phyloP scores from a whole-genome alignment of 192 early-diverging fungal species.

The Rhizophagus sp. region DNA sequence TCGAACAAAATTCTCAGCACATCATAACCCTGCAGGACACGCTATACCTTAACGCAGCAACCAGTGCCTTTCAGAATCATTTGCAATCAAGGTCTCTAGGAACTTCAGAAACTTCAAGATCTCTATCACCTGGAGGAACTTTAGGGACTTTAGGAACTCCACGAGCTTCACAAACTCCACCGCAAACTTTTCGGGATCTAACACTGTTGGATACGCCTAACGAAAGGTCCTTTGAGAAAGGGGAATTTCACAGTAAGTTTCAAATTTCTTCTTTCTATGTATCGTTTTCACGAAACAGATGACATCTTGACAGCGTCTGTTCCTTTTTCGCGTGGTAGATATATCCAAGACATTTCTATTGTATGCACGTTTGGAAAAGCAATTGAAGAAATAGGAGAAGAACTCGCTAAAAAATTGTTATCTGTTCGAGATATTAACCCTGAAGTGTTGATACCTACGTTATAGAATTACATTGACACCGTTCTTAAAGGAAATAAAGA shows the following conservation, averaged over 20 bases:
- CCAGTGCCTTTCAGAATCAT: constrained; percentile 9
- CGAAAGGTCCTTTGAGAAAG: constrained; percentile 20
- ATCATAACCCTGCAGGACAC: constrained; percentile 14
- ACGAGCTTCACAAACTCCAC: background rate
- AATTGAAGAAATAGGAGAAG: constrained; percentile 26
- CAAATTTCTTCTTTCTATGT: background rate
- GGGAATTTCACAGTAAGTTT: constrained; percentile 21
- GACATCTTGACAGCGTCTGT: constrained; percentile 1
- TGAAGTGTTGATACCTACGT: constrained; percentile 16
- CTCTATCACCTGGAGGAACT: background rate
- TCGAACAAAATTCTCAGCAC: background rate
- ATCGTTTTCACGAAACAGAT: background rate
- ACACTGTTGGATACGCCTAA: constrained; percentile 20
- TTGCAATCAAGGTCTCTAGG: constrained; percentile 5
- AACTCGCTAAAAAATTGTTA: background rate
- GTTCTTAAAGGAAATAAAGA: constrained; percentile 3
- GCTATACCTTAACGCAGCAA: constrained; percentile 16
- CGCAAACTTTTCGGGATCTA: background rate
- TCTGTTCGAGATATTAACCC: constrained; percentile 20
- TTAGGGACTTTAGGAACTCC: too few relatives aligned
- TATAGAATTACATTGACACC: constrained; percentile 24
- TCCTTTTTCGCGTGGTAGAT: constrained; percentile 21
- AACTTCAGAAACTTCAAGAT: background rate
- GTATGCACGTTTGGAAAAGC: constrained; percentile 17
- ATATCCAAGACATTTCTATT: constrained; percentile 22